Evolutionary conservation across 2,329 filamentous ascomycete species (phyloP), one percentile per base, ranked within the genome.

Genomic region (Curvularia verruculosa): DNA sequence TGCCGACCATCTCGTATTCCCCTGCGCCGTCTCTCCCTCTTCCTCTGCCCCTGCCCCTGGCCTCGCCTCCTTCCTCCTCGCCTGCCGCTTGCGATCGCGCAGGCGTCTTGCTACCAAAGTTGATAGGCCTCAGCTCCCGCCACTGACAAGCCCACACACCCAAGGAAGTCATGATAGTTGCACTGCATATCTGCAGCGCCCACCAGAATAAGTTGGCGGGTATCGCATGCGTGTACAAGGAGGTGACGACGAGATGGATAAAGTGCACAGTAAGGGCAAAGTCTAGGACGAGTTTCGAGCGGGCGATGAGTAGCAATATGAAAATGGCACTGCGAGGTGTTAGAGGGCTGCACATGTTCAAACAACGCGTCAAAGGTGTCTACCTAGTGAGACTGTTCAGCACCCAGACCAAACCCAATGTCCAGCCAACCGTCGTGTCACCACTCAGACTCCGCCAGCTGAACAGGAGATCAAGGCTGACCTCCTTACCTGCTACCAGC

Each of bases 201-300:
- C 95, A 99, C 95, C 95, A 99, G 69, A 96, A 89, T 62, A 87
- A 79, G 75, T 94, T 88, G 9, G 84, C 82, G 1, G 95, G 95
- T 26, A 98, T 74, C 9, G 85, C 84, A 69, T 87, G 87, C 3
- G 90, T 89, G 77, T 96, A 96, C 31, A 96, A 75, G 19, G 87
- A 88, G 26, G 91, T 90, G 68, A 91, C 77, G 68, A 95, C 63
- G 51, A 96, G 84, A 75, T 96, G 91, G 40, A 96, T 81, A 74
- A 90, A 85, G 79, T 96, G 92, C 18, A 97, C 85, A 2, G 94
- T 96, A 23, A 97, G 81, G 29, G 92, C 91, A 75, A 98, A 99
- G 78, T 99, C 95, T 65, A 92, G 92, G 49, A 98, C 90, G 59
- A 98, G 89, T 77, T 98, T 98, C 46, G 90, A 95, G 60, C 95